These are phyloP conservation scores for Isatis lusitanica DNA, from an alignment of 441 rosid genomes.

Conservation along the genomic window DNA sequence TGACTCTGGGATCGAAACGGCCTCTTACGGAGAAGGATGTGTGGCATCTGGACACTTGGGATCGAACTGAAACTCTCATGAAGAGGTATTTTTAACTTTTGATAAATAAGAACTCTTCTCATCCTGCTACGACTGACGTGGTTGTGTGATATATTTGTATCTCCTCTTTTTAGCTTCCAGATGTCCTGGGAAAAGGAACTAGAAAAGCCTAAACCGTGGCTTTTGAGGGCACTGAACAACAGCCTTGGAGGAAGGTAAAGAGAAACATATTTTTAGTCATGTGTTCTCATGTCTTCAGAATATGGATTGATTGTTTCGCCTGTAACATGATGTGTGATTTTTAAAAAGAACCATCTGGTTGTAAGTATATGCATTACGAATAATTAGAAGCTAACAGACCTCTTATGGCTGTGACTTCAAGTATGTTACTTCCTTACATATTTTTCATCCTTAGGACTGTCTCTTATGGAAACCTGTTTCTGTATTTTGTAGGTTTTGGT, in stretches of 20 bases:
- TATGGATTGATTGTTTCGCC: not conserved
- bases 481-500: conserved; percentile 81
- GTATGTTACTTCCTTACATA: conserved; percentile 10
- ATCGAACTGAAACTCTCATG: conserved; percentile 75
- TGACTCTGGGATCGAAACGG: conserved; percentile 85
- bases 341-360: not conserved
- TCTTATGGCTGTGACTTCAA: not conserved
- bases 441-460: conserved; percentile 14
- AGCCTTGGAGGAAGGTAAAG: conserved; percentile 97
- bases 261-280: conserved; percentile 7
- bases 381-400: conserved; percentile 7
- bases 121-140: conserved; percentile 15
- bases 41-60: conserved; percentile 96
- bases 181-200: conserved; percentile 87
- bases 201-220: conserved; percentile 83
- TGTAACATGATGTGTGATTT: not conserved
- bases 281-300: conserved; percentile 3
- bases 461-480: conserved; percentile 19
- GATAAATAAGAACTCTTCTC: conserved; percentile 6
- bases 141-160: conserved; percentile 29
- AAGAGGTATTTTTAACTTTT: conserved; percentile 44
- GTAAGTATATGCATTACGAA: conserved; percentile 8
- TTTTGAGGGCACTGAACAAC: conserved; percentile 74
- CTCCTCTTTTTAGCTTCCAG: conserved; percentile 60
- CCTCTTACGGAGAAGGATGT: conserved; percentile 95